Percentiles rank a stretch among this genome's conserved stretches.
These are phyloP conservation scores for Calonectria multiphialidica DNA, from an alignment of 2,329 filamentous ascomycete genomes.

Conservation along the genomic window DNA sequence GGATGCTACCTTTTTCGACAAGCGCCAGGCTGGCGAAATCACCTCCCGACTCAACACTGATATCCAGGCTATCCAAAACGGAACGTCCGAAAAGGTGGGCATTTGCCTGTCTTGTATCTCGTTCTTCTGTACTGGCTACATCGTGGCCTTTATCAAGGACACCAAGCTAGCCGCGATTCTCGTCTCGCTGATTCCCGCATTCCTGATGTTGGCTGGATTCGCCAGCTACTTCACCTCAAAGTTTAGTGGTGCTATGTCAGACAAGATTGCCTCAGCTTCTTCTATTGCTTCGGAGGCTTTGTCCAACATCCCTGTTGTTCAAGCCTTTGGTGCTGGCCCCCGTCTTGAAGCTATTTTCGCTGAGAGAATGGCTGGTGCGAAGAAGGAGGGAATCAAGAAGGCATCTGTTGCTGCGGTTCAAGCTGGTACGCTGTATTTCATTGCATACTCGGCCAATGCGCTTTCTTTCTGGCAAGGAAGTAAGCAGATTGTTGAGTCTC, in stretches of 20 bases:
- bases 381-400: constrained; percentile 68
- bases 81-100: constrained; percentile 79
- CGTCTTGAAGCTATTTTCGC: constrained; percentile 72
- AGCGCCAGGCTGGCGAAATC: constrained; percentile 72
- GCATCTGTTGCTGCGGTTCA: constrained; percentile 68
- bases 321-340: constrained; percentile 71
- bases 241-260: constrained; percentile 62
- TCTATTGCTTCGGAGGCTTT: constrained; percentile 74
- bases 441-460: constrained; percentile 75
- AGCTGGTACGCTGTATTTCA: constrained; percentile 73
- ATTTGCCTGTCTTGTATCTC: constrained; percentile 71
- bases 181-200: constrained; percentile 72
- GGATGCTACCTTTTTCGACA: constrained; percentile 74
- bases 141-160: constrained; percentile 76
- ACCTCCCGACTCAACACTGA: constrained; percentile 73
- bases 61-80: constrained; percentile 74
- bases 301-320: constrained; percentile 70
- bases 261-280: constrained; percentile 67
- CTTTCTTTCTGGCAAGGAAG: constrained; percentile 78
- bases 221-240: constrained; percentile 67
- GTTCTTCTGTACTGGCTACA: constrained; percentile 76
- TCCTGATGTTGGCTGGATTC: constrained; percentile 68
- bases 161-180: constrained; percentile 73
- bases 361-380: constrained; percentile 61
- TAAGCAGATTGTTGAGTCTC: constrained; percentile 57